Evolutionary conservation across 257 asterid species (phyloP).

Genomic region (Galeopsis tetrahit): DNA sequence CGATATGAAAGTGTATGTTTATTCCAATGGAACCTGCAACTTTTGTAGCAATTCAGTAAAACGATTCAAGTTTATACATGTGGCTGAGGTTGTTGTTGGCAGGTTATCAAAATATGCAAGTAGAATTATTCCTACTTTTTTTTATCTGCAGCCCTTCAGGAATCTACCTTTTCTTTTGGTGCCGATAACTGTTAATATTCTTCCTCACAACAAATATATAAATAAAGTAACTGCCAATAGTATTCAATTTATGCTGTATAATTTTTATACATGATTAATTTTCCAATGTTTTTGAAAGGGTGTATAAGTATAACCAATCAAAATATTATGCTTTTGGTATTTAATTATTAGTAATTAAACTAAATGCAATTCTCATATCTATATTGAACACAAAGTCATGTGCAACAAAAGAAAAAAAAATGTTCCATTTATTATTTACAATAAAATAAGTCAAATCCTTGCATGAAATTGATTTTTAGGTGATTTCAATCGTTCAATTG

Average conservation of each 20-base stretch:
- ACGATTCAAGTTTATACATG: not conserved
- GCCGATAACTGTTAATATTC: not conserved
- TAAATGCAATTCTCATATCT: not conserved
- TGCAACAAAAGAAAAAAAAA: not conserved
- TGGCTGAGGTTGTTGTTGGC: constrained; percentile 19
- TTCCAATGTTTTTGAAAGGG: not conserved
- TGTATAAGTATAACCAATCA: too few species aligned
- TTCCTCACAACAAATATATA: not conserved
- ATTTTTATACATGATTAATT: not conserved
- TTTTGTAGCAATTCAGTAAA: not conserved
- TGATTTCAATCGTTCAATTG: too few species aligned
- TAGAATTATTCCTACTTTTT: constrained; percentile 22
- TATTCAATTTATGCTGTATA: not conserved
- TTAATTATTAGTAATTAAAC: not conserved
- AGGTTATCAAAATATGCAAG: constrained; percentile 27
- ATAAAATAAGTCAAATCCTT: too few species aligned
- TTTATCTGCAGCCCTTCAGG: constrained; percentile 25
- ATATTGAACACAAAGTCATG: not conserved
- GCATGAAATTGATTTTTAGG: too few species aligned
- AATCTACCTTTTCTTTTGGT: not conserved
- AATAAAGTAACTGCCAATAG: not conserved
- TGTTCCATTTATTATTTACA: not conserved
- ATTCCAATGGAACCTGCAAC: not conserved
- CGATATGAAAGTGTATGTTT: not conserved
- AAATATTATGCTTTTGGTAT: too few species aligned